Evolutionary conservation across 805 yeast genomes (phyloP), one percentile per base, ranked within the genome.

Genomic region (Yamadazyma sp.): DNA sequence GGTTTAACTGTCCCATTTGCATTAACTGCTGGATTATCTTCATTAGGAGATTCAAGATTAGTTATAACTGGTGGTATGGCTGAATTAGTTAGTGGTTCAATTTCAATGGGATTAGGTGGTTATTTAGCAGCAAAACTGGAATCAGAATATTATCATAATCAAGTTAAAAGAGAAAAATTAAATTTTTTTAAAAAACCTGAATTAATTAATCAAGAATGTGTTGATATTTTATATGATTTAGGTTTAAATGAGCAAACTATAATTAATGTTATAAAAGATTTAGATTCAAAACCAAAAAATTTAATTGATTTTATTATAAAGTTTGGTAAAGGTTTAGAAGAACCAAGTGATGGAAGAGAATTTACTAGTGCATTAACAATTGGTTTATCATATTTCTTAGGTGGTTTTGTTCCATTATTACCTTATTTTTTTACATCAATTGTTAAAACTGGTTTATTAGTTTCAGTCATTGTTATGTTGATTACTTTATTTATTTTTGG

Each of bases 1-100:
- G 98, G 98, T 4, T 73, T 91, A 46, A 91, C 98, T 0, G 98
- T 91, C 26, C 98, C 98, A n/a, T 91, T 91, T 70, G 98, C 98
- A 2, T 73, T 93, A 48, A 93, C 98, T 1, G 98, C 98, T 0
- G 98, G 98, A 31, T 73, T 91, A 37, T 83, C 95, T 1, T 82
- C 94, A 1, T 73, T 91, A 35, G 98, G 98, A 35, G 85, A 86
- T 58, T 69, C 96, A 12, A 83, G 77, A 57, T 74, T 91, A 44
- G 98, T 91, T 33, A 88, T 91, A 42, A 88, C 98, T 18, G 98
- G 98, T 71, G 98, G 98, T 16, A 77, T 91, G 75, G 98, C 98
- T 7, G 98, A 91, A 67, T 76, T 91, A 48, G 94, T 91, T 3
- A 85, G 96, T 5, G 98, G 98, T 31, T 95, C 98, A 29, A 89